Base-by-base conservation (phyloP, 768 basidiomycete species). In the Heimioporus sp. region DNA sequence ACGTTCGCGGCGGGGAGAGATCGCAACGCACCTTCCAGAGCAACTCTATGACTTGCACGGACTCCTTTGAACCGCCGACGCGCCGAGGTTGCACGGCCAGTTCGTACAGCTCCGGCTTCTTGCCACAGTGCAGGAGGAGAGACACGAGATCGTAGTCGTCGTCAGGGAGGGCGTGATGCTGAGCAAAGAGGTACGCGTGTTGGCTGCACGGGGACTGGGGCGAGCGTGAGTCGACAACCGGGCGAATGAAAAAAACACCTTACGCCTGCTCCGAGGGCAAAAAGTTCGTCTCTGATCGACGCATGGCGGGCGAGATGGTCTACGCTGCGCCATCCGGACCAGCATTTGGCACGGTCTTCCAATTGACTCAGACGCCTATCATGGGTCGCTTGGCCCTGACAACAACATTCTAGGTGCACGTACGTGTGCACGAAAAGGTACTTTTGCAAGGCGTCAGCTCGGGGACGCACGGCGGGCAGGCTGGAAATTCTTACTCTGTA, bases 401-500 rank as follows among this genome's bases (percentile, higher is more conserved):
- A 56, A 46, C 66, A 69, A 12, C 12, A 41, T n/a, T 38, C 37
- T 21, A 66, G 8, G 46, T 70, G 66, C 16, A 56, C 38, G 41
- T 57, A 69, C 4, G 54, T 55, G 34, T 69, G 44, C 52, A 60
- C 45, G 19, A 65, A 63, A 28, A 70, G 50, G 47, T 57, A n/a
- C 66, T 67, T 67, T 41, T 45, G 34, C 15, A 35, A 35, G 10
- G 15, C 8, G 46, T 66, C 45, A 62, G 50, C 30, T 20, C 31
- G 40, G 40, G 17, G 3, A n/a, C 15, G 17, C 24, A 32, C 9
- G 2, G 10, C 15, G 52, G 37, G 36, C 4, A 42, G 28, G 17
- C 9, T 13, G 46, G 12, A 2, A 28, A 30, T 12, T 21, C 50
- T 51, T 39, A 69, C 65, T 36, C 16, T 67, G 28, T 65, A 46